phyloP scores from a whole-genome alignment of 1,284 basidiomycete genomes.

The Ganoderma sinense region DNA sequence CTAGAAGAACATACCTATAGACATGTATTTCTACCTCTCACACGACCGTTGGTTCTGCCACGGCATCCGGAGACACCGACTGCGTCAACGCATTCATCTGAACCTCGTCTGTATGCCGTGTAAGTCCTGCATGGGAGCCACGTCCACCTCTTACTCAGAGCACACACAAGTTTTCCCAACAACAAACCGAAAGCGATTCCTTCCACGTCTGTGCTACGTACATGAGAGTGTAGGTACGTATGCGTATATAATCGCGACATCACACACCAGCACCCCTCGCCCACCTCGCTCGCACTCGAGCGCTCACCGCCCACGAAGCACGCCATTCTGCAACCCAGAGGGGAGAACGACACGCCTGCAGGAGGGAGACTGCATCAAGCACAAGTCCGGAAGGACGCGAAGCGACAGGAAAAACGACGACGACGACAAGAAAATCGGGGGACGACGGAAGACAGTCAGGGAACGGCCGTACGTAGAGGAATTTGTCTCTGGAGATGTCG shows the following conservation, averaged over 20 bases:
- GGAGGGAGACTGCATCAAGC: slow-evolving; percentile 39
- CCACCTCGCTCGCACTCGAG: slow-evolving; percentile 31
- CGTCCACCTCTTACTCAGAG: slow-evolving; percentile 4
- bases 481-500: slow-evolving; percentile 18
- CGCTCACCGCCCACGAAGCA: slow-evolving; percentile 47
- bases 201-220: slow-evolving; percentile 24
- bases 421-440: slow-evolving; percentile 11
- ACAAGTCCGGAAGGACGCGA: slow-evolving; percentile 16
- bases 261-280: slow-evolving; percentile 1
- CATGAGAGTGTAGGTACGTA: slow-evolving; percentile 22
- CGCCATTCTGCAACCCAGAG: slow-evolving; percentile 48
- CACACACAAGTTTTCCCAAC: slow-evolving; percentile 2
- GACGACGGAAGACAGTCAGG: background rate
- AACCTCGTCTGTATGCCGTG: background rate
- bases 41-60: background rate
- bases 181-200: slow-evolving; percentile 17
- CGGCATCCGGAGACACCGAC: background rate
- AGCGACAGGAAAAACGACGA: slow-evolving; percentile 10
- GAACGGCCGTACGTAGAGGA: slow-evolving; percentile 6
- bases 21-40: background rate
- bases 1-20: background rate
- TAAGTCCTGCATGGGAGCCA: background rate
- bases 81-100: background rate
- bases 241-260: slow-evolving; percentile 9
- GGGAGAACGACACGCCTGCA: slow-evolving; percentile 43